phyloP scores from a whole-genome alignment of 805 yeast species.

The Candida pseudofarinosa region DNA sequence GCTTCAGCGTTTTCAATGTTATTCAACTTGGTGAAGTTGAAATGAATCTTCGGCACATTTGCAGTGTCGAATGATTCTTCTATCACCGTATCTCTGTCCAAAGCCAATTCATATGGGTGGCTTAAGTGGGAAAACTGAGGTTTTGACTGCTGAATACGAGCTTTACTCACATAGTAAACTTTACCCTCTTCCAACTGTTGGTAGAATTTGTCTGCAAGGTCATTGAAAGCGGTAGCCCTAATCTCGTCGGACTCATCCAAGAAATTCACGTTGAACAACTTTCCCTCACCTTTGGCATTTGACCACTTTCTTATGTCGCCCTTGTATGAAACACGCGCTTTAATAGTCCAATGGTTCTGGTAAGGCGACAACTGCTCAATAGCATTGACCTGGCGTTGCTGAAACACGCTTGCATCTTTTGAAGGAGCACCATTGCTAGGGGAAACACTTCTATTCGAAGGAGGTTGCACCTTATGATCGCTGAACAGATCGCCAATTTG shows the following conservation, averaged over 20 bases:
- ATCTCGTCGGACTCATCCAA: slow-evolving; percentile 95
- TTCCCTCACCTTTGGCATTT: slow-evolving; percentile 83
- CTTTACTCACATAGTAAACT: slow-evolving; percentile 79
- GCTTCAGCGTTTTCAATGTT: slow-evolving; percentile 64
- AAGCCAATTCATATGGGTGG: slow-evolving; percentile 82
- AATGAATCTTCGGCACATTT: slow-evolving; percentile 75
- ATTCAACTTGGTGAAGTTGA: slow-evolving; percentile 67
- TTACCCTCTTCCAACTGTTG: slow-evolving; percentile 81
- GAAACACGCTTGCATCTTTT: slow-evolving; percentile 5
- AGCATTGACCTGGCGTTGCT: slow-evolving; percentile 48
- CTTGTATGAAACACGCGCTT: slow-evolving; percentile 86
- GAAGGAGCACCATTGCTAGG: slow-evolving; percentile 10
- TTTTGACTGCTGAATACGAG: slow-evolving; percentile 77
- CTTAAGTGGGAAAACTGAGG: slow-evolving; percentile 78
- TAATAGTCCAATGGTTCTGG: slow-evolving; percentile 86
- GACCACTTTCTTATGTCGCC: slow-evolving; percentile 87
- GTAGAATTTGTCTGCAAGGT: slow-evolving; percentile 74
- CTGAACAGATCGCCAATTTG: slow-evolving; percentile 8
- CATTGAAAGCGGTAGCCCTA: slow-evolving; percentile 91
- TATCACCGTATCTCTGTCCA: slow-evolving; percentile 75
- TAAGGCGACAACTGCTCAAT: slow-evolving; percentile 90
- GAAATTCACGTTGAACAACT: slow-evolving; percentile 80
- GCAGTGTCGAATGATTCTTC: slow-evolving; percentile 59
- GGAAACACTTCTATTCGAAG: slow-evolving; percentile 5
- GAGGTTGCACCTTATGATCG: slow-evolving; percentile 7